Base-by-base conservation (phyloP, 345 rosid species). In the Acer saccharum region DNA sequence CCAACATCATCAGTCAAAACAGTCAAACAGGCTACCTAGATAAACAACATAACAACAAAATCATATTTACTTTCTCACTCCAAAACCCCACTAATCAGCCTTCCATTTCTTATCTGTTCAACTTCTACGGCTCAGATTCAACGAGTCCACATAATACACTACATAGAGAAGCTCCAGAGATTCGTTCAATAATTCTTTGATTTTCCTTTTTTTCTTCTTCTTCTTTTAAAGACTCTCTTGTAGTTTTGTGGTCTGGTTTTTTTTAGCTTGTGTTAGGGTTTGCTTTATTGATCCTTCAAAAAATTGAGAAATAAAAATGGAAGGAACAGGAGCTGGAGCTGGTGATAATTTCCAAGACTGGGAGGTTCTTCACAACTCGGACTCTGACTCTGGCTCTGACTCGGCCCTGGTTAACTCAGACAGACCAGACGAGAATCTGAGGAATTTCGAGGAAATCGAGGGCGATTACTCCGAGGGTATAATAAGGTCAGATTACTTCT, bases 401-500 rank as follows among this genome's bases (percentile, higher is more conserved):
- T 76, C 92, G 3, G 87, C 77, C 58, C 18, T 68, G 25, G 84
- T 69, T 72, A 57, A 73, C 72, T 74, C 85, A 29, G 82, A 80
- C 3, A 75, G 70, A 14, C 46, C 88, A 0, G 80, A 74, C 4
- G 84, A 75, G 21, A 60, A 80, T 35, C 63, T 77, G 63, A 77
- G 77, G 83, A 81, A 73, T 68, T 78, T 88, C 7, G 90, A 86
- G 27, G 94, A 68, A 35, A 77, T 83, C 41, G 93, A 82, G 29
- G 91, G 81, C 58, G 91, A 72, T 74, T 64, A 64, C 70, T 77
- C 94, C 12, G 91, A 78, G 41, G 94, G 95, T 68, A 78, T 96
- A 81, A 86, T 96, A 67, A 90, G 88, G 79, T 79, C 83, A n/a
- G 97, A 96, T 84, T 84, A 96, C 80, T 96, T 96, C 83, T 90